Conservation (phyloP, 768 basidiomycete genomes). For the Russula brevipes region DNA sequence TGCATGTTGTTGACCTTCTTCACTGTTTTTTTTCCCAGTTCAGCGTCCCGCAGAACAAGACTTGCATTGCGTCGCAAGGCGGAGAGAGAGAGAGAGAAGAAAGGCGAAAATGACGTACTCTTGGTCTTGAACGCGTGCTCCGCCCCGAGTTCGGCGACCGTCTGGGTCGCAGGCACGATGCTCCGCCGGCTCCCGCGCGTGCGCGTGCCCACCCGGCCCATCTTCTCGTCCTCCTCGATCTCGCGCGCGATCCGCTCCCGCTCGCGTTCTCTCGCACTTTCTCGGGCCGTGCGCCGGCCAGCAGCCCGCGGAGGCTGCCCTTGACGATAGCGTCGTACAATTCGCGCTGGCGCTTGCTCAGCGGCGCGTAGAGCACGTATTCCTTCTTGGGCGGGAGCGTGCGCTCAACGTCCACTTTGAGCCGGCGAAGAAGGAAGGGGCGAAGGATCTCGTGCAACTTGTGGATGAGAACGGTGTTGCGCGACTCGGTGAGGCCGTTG, state of each 20-base stretch:
- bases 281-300: slow-evolving; percentile 31
- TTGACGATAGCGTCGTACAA: slow-evolving; percentile 77
- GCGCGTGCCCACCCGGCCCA: slow-evolving; percentile 30
- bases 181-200: slow-evolving; percentile 8
- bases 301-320: slow-evolving; percentile 60
- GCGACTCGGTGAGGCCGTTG: slow-evolving; percentile 48
- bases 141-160: slow-evolving; percentile 48
- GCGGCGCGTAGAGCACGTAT: slow-evolving; percentile 88
- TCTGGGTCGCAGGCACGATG: slow-evolving; percentile 30
- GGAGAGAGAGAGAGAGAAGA: background rate
- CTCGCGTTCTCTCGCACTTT: slow-evolving; percentile 32
- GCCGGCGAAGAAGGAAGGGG: slow-evolving; percentile 87
- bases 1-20: slow-evolving; percentile 89
- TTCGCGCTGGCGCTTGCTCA: slow-evolving; percentile 77
- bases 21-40: slow-evolving; percentile 39
- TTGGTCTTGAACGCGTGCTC: slow-evolving; percentile 51
- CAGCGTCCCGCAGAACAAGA: background rate
- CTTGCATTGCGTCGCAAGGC: background rate
- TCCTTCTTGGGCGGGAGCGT: slow-evolving; percentile 87
- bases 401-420: slow-evolving; percentile 84
- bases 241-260: slow-evolving; percentile 34
- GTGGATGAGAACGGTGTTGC: slow-evolving; percentile 62
- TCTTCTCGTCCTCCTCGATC: slow-evolving; percentile 50
- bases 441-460: slow-evolving; percentile 87
- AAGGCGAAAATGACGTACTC: slow-evolving; percentile 1